phyloP scores from a whole-genome alignment of 2,329 filamentous ascomycete genomes.

The Fusarium tanahbumbuense region DNA sequence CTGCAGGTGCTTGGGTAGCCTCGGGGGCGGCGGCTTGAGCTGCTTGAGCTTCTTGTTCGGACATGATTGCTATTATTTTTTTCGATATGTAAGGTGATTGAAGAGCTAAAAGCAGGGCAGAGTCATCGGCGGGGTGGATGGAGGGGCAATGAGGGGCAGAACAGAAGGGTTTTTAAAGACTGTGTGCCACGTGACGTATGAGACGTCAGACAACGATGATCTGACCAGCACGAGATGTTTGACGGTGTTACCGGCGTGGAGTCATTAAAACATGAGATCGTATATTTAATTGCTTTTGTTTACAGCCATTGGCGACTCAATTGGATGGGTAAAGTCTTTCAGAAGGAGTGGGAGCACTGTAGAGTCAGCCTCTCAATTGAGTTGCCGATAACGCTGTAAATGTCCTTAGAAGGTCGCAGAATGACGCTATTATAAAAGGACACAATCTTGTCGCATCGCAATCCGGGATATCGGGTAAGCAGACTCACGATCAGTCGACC shows the following conservation, averaged over 20 bases:
- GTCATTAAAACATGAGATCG: neutral
- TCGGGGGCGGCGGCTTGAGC: neutral
- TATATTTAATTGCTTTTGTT: neutral
- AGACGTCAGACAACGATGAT: conserved; percentile 4
- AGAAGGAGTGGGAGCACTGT: too few species aligned
- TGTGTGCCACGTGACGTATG: conserved; percentile 10
- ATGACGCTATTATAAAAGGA: neutral
- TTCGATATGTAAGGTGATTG: neutral
- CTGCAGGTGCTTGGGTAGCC: conserved; percentile 4
- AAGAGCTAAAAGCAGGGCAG: conserved; percentile 2
- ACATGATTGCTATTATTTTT: conserved; percentile 2
- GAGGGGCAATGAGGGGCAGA: conserved; percentile 18
- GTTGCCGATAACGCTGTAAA: neutral
- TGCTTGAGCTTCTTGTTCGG: neutral
- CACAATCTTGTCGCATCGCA: neutral
- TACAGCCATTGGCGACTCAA: neutral
- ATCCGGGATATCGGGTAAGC: neutral
- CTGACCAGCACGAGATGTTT: neutral
- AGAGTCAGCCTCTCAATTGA: neutral
- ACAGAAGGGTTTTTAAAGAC: conserved; percentile 6
- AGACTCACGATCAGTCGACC: neutral
- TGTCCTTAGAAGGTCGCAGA: neutral
- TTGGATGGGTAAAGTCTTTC: neutral
- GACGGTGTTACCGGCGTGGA: neutral
- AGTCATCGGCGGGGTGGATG: conserved; percentile 24